A percentile compares a stretch with the other conserved stretches of the same genome.
These are phyloP conservation scores for Eutypa lata DNA, from an alignment of 2,329 filamentous ascomycete genomes.

Conservation along the genomic window DNA sequence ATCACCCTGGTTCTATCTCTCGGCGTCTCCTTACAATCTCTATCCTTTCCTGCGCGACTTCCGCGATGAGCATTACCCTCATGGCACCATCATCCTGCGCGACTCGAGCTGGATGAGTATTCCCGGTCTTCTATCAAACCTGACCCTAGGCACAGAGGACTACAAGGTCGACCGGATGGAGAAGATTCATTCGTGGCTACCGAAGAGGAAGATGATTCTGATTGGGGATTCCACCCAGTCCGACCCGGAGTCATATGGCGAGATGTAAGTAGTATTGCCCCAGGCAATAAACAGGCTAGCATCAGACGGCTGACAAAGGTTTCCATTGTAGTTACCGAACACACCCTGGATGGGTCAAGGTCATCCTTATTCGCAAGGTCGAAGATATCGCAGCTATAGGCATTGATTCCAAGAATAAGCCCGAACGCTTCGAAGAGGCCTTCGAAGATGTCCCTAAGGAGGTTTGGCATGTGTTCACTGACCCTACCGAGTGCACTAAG, in stretches of 20 bases:
- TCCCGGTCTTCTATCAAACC: slow-evolving; percentile 70
- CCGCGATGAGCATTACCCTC: slow-evolving; percentile 66
- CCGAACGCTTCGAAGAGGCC: slow-evolving; percentile 75
- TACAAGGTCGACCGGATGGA: slow-evolving; percentile 83
- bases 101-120: slow-evolving; percentile 86
- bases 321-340: slow-evolving; percentile 48
- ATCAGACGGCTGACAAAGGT: slow-evolving; percentile 4
- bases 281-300: not conserved
- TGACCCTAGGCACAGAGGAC: slow-evolving; percentile 76
- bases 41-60: slow-evolving; percentile 84
- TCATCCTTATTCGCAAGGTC: slow-evolving; percentile 84
- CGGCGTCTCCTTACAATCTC: slow-evolving; percentile 89
- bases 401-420: slow-evolving; percentile 71
- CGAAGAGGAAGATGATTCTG: slow-evolving; percentile 73
- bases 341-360: slow-evolving; percentile 72
- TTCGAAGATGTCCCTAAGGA: slow-evolving; percentile 70
- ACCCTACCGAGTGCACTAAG: slow-evolving; percentile 62
- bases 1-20: slow-evolving; percentile 88
- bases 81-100: slow-evolving; percentile 78
- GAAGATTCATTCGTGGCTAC: slow-evolving; percentile 77
- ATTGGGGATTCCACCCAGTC: slow-evolving; percentile 90
- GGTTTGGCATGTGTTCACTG: slow-evolving; percentile 80
- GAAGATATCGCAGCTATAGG: slow-evolving; percentile 66
- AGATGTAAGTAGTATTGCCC: slow-evolving; percentile 54
- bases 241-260: slow-evolving; percentile 86